Conservation (phyloP, 139 green algal species). For the Yamagishiella unicocca region DNA sequence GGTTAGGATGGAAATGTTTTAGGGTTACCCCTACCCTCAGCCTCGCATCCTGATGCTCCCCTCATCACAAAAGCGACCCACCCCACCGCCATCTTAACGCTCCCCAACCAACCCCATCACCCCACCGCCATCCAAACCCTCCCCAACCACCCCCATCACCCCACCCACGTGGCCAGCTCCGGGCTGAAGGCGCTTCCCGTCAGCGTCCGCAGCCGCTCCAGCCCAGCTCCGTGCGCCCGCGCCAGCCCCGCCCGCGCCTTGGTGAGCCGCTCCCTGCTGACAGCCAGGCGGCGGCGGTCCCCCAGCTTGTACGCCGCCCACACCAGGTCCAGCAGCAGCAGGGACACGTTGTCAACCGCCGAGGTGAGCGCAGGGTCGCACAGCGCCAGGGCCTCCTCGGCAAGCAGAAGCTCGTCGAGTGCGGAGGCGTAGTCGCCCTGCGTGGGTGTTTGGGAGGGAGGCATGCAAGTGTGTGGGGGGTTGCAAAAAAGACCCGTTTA, state of each 20-base stretch:
- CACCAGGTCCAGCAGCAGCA: conserved; percentile 81
- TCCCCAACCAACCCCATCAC: background rate
- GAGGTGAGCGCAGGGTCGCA: conserved; percentile 52
- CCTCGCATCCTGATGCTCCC: too few species aligned
- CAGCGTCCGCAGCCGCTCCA: conserved; percentile 72
- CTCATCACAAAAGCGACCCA: too few species aligned
- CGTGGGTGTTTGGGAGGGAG: background rate
- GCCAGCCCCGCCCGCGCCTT: conserved; percentile 60
- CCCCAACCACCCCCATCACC: background rate
- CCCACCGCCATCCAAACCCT: background rate
- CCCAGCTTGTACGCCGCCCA: conserved; percentile 75
- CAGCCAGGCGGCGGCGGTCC: conserved; percentile 59
- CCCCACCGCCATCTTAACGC: background rate
- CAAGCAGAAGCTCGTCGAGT: conserved; percentile 70
- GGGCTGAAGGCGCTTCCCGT: conserved; percentile 72
- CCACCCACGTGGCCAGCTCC: conserved; percentile 71
- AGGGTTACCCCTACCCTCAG: too few species aligned
- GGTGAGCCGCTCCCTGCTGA: conserved; percentile 58
- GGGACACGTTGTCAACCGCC: conserved; percentile 74
- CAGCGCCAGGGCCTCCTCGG: conserved; percentile 70
- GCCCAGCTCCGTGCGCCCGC: conserved; percentile 66
- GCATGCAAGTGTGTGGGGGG: background rate
- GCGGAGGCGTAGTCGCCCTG: conserved; percentile 59
- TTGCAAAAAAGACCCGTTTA: too few species aligned
- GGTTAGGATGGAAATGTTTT: too few species aligned